Conservation (phyloP, 306 rosid genomes). For the Cucurbita moschata region DNA sequence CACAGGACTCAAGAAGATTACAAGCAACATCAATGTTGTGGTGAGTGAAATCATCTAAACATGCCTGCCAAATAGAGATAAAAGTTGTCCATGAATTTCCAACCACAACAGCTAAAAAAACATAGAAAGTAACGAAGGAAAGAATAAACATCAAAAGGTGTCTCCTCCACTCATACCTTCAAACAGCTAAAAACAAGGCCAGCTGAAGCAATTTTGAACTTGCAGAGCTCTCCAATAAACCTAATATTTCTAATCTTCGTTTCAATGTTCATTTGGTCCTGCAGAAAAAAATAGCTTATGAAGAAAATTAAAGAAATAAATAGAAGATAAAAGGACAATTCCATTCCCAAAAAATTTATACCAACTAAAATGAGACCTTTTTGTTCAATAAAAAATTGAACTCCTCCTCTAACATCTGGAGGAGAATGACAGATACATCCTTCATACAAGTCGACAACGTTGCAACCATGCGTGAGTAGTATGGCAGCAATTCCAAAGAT, state of each 20-base stretch:
- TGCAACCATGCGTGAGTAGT: slow-evolving; percentile 94
- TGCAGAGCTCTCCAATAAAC: slow-evolving; percentile 98
- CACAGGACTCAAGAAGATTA: slow-evolving; percentile 95
- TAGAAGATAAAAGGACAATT: background rate
- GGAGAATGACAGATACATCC: slow-evolving; percentile 74
- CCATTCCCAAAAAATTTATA: background rate
- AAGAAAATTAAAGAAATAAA: background rate
- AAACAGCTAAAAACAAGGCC: slow-evolving; percentile 88
- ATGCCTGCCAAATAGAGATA: slow-evolving; percentile 45
- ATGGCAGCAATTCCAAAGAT: slow-evolving; percentile 76
- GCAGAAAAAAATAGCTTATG: slow-evolving; percentile 1
- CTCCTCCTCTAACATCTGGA: slow-evolving; percentile 93
- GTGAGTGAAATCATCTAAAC: slow-evolving; percentile 94
- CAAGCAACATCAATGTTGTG: slow-evolving; percentile 99
- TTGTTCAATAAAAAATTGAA: slow-evolving; percentile 90
- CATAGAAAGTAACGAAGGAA: background rate
- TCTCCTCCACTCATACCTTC: slow-evolving; percentile 45
- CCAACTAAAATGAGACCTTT: slow-evolving; percentile 41
- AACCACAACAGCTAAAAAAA: background rate
- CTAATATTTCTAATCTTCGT: slow-evolving; percentile 91
- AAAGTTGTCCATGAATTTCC: background rate
- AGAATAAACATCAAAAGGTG: background rate
- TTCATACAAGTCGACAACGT: slow-evolving; percentile 97
- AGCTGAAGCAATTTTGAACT: slow-evolving; percentile 78
- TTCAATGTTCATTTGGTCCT: slow-evolving; percentile 99